Conservation (phyloP, 495 filamentous ascomycete genomes). For the Aspergillus homomorphus region DNA sequence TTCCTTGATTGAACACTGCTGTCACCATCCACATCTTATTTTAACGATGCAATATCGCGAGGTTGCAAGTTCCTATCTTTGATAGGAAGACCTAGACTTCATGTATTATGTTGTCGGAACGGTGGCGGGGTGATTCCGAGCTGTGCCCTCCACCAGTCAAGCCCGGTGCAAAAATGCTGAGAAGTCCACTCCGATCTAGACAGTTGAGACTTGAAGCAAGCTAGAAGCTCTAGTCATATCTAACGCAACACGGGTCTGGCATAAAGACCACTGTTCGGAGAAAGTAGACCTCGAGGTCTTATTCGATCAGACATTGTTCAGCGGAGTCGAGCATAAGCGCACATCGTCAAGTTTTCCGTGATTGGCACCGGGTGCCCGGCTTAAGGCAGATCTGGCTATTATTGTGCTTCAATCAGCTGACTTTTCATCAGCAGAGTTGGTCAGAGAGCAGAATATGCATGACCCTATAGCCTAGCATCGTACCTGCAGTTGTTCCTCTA, state of each 20-base stretch:
- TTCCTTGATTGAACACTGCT: background rate
- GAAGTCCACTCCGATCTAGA: no score
- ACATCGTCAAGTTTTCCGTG: background rate
- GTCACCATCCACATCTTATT: slow-evolving; percentile 1
- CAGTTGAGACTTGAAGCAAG: background rate
- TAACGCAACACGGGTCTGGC: background rate
- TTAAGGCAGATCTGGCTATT: no score
- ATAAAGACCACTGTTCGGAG: background rate
- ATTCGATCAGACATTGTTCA: background rate
- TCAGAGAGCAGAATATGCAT: background rate
- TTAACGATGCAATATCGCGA: background rate
- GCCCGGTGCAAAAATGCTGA: background rate
- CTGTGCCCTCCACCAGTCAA: background rate
- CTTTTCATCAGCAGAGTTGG: background rate
- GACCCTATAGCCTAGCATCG: background rate
- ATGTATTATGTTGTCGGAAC: background rate
- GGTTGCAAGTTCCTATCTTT: background rate
- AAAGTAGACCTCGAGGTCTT: background rate
- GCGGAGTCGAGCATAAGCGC: background rate
- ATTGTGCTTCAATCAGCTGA: background rate
- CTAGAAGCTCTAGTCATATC: background rate
- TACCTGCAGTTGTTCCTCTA: background rate
- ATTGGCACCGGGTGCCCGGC: background rate
- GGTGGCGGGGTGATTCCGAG: background rate
- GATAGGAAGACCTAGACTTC: background rate